Percentiles rank a stretch among this genome's conserved stretches.
These are phyloP conservation scores for Cadophora gregata DNA, from an alignment of 2,329 filamentous ascomycete genomes.

Conservation along the genomic window DNA sequence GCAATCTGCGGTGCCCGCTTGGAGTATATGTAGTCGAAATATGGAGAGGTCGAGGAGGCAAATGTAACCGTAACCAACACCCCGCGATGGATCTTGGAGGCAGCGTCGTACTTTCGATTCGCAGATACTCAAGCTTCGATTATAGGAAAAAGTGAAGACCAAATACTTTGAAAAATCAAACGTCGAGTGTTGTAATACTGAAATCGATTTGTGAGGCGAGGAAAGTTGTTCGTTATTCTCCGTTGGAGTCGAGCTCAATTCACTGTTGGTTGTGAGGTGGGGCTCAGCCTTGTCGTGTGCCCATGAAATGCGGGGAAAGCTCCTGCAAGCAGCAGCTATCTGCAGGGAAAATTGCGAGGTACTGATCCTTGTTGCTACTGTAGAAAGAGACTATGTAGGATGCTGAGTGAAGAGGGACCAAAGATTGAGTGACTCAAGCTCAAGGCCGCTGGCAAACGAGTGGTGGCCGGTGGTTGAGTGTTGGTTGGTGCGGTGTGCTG, in stretches of 20 bases:
- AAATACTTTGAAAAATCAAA: too few species aligned
- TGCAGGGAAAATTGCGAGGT: neutral
- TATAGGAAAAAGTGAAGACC: too few species aligned
- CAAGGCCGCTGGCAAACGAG: neutral
- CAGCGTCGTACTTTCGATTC: neutral
- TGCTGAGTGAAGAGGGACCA: neutral
- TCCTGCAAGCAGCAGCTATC: too few species aligned
- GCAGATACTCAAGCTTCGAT: neutral
- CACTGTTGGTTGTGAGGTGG: constrained; percentile 2
- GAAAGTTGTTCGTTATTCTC: neutral
- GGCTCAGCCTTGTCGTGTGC: constrained; percentile 1
- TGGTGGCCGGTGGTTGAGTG: neutral
- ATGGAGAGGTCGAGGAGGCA: neutral
- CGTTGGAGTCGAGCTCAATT: neutral
- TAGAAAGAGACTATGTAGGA: neutral
- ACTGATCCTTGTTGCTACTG: neutral
- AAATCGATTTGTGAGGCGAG: neutral
- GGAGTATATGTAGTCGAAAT: neutral
- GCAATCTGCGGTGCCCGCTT: neutral
- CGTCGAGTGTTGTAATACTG: too few species aligned
- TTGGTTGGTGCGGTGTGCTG: neutral
- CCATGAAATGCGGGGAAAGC: neutral
- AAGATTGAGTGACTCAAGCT: neutral
- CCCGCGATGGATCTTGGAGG: neutral
- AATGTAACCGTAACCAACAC: neutral